A percentile compares a stretch with the other conserved stretches of the same genome.
These are phyloP conservation scores for Tulasnella sp. DNA, from an alignment of 768 basidiomycete genomes.

Conservation along the genomic window DNA sequence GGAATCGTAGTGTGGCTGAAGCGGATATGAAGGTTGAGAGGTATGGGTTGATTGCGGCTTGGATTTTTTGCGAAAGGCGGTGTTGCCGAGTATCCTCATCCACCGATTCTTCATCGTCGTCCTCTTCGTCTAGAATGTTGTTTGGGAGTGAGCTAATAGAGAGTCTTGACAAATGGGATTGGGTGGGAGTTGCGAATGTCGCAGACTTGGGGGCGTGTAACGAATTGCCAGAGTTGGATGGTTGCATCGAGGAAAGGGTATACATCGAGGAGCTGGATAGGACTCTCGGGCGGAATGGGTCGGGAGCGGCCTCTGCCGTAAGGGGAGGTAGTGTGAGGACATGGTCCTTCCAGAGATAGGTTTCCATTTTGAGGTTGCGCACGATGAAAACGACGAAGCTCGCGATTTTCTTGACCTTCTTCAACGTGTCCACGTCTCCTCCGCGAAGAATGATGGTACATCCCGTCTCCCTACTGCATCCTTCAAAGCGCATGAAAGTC, in stretches of 20 bases:
- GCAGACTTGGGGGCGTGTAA: background rate
- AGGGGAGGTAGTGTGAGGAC: conserved; percentile 74
- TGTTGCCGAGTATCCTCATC: conserved; percentile 74
- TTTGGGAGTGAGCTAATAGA: background rate
- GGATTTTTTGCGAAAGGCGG: conserved; percentile 73
- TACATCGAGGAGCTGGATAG: conserved; percentile 36
- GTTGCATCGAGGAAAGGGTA: conserved; percentile 16
- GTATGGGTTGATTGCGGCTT: conserved; percentile 83
- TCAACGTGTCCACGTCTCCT: conserved; percentile 76
- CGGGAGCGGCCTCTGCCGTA: conserved; percentile 66
- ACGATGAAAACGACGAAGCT: conserved; percentile 91
- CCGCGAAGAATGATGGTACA: conserved; percentile 94
- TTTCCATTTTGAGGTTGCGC: conserved; percentile 91
- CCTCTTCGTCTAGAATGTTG: conserved; percentile 8
- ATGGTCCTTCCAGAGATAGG: conserved; percentile 89
- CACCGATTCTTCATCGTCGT: conserved; percentile 51
- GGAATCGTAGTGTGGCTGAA: conserved; percentile 89
- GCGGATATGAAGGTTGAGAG: conserved; percentile 87
- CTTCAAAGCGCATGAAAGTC: conserved; percentile 98
- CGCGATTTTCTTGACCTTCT: conserved; percentile 88
- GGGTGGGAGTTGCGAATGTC: conserved; percentile 4
- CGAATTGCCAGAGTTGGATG: conserved; percentile 1
- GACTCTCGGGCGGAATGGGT: conserved; percentile 39
- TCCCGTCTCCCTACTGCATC: conserved; percentile 88
- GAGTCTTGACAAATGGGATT: background rate